Evolutionary conservation across 306 rosid species (phyloP), one percentile per base, ranked within the genome.

Genomic region (Vicia faba): DNA sequence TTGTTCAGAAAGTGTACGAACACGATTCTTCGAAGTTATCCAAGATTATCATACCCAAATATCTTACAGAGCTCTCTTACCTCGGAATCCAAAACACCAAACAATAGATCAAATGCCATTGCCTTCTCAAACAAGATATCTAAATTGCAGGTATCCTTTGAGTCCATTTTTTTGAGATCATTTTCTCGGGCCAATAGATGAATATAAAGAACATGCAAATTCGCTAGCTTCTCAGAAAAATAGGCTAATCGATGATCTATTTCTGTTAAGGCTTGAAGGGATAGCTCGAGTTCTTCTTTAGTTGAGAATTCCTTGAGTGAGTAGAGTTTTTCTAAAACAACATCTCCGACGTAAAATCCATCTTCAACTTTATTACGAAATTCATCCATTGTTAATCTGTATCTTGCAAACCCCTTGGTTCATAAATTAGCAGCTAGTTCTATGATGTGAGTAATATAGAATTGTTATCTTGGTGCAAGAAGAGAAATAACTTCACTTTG

Each of bases 21-120:
- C n/a, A n/a, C n/a, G n/a, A n/a, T n/a, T n/a, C n/a, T n/a, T n/a
- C n/a, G n/a, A n/a, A n/a, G n/a, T n/a, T n/a, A n/a, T n/a, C n/a
- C n/a, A n/a, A n/a, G n/a, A n/a, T n/a, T n/a, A n/a, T n/a, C n/a
- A n/a, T n/a, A n/a, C n/a, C n/a, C n/a, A n/a, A n/a, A n/a, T n/a
- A n/a, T n/a, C n/a, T n/a, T n/a, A n/a, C n/a, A n/a, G 83, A 93
- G 84, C 86, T 83, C 96, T 85, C 85, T 85, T 75, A 84, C 96
- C 89, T 90, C 99, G 11, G 89, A 85, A 75, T 85, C 66, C 66
- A 93, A 85, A 74, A 90, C 72, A 69, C 80, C 80, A 40, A 87
- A 90, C 84, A 88, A 81, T 41, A 86, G 84, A 81, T 88, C 91
- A 66, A 85, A 83, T 44, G 71, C 63, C 84, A 90, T 76, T 25